Conservation (phyloP, 208 protist species). For the Leptomonas pyrrhocoris region DNA sequence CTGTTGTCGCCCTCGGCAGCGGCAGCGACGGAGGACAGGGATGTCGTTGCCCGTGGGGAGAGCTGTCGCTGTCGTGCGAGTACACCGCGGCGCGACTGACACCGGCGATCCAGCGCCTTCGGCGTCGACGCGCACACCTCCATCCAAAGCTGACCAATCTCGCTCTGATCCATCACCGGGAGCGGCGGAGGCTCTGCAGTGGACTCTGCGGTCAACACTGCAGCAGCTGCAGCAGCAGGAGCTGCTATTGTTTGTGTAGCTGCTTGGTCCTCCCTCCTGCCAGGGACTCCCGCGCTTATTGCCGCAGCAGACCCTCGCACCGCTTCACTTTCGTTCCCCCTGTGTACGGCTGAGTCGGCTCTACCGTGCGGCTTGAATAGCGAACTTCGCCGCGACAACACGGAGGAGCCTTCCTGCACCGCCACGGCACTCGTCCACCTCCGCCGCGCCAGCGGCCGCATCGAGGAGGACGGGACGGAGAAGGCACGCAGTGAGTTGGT, state of each 20-base stretch:
- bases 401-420: not conserved
- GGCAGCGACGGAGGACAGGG: too few species aligned
- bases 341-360: too few species aligned
- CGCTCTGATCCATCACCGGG: slow-evolving; percentile 4
- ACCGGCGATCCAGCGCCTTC: not conserved
- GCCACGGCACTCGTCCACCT: slow-evolving; percentile 10
- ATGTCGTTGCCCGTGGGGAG: not conserved
- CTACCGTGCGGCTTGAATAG: not conserved
- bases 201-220: not conserved
- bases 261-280: not conserved
- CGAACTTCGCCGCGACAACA: slow-evolving; percentile 8
- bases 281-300: not conserved
- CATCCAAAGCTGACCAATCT: slow-evolving; percentile 13
- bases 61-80: not conserved
- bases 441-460: slow-evolving; percentile 17
- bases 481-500: not conserved
- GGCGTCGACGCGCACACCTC: slow-evolving; percentile 16
- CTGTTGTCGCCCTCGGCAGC: not conserved
- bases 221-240: not conserved
- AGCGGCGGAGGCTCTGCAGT: slow-evolving; percentile 1
- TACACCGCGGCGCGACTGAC: slow-evolving; percentile 1
- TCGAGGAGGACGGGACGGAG: not conserved
- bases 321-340: not conserved
- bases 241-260: not conserved
- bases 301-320: not conserved